These are phyloP conservation scores for Grifola frondosa DNA, from an alignment of 1,284 basidiomycete species.

Conservation along the genomic window DNA sequence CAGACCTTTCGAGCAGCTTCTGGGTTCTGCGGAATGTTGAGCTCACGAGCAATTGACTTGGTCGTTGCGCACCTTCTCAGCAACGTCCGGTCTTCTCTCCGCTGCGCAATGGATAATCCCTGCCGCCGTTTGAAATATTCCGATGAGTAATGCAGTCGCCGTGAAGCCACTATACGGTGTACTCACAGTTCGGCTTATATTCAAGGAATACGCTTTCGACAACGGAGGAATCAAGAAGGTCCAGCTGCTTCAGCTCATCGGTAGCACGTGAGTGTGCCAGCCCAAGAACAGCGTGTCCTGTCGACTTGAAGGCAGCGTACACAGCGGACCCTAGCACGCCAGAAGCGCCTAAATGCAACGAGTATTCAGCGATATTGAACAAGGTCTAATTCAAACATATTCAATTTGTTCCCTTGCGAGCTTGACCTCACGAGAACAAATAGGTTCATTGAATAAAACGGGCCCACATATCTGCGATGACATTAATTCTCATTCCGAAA, in stretches of 20 bases:
- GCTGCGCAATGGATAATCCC: constrained; percentile 87
- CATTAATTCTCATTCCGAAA: no score
- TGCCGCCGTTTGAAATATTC: constrained; percentile 26
- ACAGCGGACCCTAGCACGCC: constrained; percentile 74
- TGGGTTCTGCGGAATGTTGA: constrained; percentile 48
- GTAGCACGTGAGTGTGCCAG: constrained; percentile 62
- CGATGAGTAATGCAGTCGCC: not conserved
- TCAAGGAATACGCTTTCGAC: constrained; percentile 50
- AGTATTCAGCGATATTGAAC: no score
- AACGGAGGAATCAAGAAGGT: constrained; percentile 54
- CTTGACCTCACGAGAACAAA: no score
- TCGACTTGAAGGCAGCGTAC: constrained; percentile 54
- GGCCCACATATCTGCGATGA: no score
- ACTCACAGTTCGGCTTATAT: constrained; percentile 66
- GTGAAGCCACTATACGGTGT: no score
- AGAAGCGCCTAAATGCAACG: constrained; percentile 59
- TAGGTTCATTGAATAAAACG: no score
- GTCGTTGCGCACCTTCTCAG: constrained; percentile 69
- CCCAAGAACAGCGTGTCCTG: constrained; percentile 49
- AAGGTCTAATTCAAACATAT: no score
- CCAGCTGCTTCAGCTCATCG: constrained; percentile 53
- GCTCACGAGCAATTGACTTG: not conserved
- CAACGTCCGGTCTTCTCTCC: constrained; percentile 80
- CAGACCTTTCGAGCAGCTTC: constrained; percentile 59
- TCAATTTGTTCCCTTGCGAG: no score